Percentiles rank a stretch among this genome's conserved stretches.
Evolutionary conservation across 2,329 filamentous ascomycete genomes (phyloP).

Genomic region (Cladosporium sp.): DNA sequence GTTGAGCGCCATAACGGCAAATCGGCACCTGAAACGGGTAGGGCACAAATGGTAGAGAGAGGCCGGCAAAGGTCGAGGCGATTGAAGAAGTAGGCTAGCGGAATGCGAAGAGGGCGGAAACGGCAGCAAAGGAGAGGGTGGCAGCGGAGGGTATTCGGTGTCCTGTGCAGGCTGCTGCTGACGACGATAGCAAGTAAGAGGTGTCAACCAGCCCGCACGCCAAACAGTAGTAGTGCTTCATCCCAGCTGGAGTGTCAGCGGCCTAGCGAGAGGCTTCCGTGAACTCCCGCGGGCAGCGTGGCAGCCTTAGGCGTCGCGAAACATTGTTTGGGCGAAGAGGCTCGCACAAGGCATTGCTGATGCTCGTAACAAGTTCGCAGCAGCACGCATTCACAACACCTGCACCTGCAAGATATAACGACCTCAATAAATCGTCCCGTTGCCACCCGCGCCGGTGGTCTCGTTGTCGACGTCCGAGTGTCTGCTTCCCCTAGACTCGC

Average conservation of each 20-base stretch:
- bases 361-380: too few species aligned
- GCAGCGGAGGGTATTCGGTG: neutral
- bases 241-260: neutral
- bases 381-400: too few species aligned
- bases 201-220: neutral
- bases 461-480: conserved; percentile 7
- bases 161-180: neutral
- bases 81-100: neutral
- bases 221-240: neutral
- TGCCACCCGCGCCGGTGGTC: conserved; percentile 1
- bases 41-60: neutral
- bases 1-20: conserved; percentile 54
- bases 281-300: neutral
- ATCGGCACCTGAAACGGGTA: neutral
- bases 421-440: neutral
- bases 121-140: neutral
- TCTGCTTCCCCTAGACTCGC: conserved; percentile 3
- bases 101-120: neutral
- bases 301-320: neutral
- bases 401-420: too few species aligned
- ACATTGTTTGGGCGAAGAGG: neutral
- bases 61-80: neutral
- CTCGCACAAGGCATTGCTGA: too few species aligned
- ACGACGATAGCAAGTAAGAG: neutral
- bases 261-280: neutral